These are phyloP conservation scores for Solanum sejunctum DNA, from an alignment of 257 asterid species.

Conservation along the genomic window DNA sequence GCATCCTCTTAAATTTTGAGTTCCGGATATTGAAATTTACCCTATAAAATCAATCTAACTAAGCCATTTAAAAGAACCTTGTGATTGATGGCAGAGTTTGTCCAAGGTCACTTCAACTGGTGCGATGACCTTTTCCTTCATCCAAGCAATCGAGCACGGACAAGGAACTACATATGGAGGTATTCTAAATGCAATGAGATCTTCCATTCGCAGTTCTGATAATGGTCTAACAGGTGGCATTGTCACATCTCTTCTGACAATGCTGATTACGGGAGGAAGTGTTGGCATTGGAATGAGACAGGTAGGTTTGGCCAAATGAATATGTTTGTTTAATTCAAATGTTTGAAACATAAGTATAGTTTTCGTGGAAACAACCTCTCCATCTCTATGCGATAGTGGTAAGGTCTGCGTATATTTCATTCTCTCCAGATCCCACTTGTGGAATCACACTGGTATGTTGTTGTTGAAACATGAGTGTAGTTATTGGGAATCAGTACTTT, in stretches of 20 bases:
- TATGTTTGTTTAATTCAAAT: neutral
- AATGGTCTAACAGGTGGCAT: constrained; percentile 35
- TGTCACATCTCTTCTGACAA: constrained; percentile 54
- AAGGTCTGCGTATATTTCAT: too few relatives aligned
- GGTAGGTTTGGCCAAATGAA: constrained; percentile 22
- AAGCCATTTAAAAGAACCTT: neutral
- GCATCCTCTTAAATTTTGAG: neutral
- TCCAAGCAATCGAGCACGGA: constrained; percentile 80
- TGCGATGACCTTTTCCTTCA: constrained; percentile 91
- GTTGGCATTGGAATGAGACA: constrained; percentile 49
- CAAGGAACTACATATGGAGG: constrained; percentile 76
- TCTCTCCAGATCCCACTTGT: too few relatives aligned
- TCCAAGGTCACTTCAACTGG: constrained; percentile 90
- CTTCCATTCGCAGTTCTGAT: constrained; percentile 44
- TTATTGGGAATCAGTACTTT: neutral
- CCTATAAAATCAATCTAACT: neutral
- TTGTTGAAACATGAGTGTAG: neutral
- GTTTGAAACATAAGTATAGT: neutral
- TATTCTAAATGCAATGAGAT: constrained; percentile 65
- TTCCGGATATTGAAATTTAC: neutral
- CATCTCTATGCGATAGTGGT: too few relatives aligned
- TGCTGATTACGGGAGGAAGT: constrained; percentile 88
- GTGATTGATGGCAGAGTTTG: constrained; percentile 40
- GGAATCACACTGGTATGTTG: too few relatives aligned
- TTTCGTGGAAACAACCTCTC: neutral